A percentile compares a stretch with the other conserved stretches of the same genome.
phyloP scores from a whole-genome alignment of 768 basidiomycete species.

The Phanerochaete sordida region DNA sequence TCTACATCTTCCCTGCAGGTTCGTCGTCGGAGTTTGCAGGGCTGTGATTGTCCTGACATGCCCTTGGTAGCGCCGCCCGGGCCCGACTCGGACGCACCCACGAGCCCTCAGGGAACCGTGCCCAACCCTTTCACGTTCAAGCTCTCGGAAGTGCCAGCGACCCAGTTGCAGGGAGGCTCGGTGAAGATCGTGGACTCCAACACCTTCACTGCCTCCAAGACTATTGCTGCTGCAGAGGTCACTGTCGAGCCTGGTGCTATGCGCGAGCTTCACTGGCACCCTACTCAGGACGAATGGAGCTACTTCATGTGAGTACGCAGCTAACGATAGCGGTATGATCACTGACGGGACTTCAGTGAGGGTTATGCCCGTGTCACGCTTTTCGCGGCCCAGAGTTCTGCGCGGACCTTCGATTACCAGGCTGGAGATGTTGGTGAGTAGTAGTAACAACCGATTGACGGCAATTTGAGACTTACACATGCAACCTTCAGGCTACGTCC shows the following conservation, averaged over 20 bases:
- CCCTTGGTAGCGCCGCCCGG: conserved; percentile 19
- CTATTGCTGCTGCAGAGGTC: conserved; percentile 54
- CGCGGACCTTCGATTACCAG: conserved; percentile 56
- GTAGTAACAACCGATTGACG: background rate
- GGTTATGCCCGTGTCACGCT: conserved; percentile 53
- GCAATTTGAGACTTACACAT: conserved; percentile 29
- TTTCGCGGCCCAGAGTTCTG: conserved; percentile 49
- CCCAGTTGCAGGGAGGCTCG: conserved; percentile 38
- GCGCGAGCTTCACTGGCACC: conserved; percentile 51
- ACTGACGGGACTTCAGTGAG: conserved; percentile 31
- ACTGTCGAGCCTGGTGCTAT: conserved; percentile 32
- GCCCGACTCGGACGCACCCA: conserved; percentile 29
- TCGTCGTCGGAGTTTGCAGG: background rate
- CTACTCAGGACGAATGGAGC: conserved; percentile 60
- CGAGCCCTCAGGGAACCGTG: conserved; percentile 42
- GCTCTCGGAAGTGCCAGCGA: conserved; percentile 43
- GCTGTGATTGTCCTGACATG: background rate
- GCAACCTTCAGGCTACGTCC: conserved; percentile 43
- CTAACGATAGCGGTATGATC: background rate
- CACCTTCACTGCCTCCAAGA: conserved; percentile 46
- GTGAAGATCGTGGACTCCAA: conserved; percentile 43
- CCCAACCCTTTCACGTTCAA: conserved; percentile 44
- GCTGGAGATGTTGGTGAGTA: conserved; percentile 48
- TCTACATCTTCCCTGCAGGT: conserved; percentile 29
- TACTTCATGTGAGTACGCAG: conserved; percentile 47